phyloP scores from a whole-genome alignment of 495 filamentous ascomycete genomes.

The Immersiella caudata region DNA sequence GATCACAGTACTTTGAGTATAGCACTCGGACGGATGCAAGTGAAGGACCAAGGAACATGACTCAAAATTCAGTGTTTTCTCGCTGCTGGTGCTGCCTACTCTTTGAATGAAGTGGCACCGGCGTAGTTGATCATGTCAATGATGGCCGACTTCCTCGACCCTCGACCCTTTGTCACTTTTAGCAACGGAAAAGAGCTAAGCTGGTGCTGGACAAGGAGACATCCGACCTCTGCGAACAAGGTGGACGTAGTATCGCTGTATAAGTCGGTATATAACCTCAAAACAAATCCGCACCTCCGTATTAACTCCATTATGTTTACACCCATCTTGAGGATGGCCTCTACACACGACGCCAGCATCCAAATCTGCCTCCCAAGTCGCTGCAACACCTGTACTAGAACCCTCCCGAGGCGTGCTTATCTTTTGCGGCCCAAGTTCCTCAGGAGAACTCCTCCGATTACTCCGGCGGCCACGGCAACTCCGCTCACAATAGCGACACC shows the following conservation, averaged over 20 bases:
- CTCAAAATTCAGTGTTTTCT: no score
- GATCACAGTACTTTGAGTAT: no score
- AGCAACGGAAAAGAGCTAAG: no score
- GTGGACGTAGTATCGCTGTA: neutral
- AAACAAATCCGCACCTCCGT: neutral
- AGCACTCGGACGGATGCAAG: no score
- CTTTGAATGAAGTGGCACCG: no score
- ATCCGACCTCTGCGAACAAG: no score
- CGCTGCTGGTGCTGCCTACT: no score
- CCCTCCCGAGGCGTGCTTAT: slow-evolving; percentile 16
- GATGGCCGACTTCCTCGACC: no score
- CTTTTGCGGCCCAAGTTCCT: slow-evolving; percentile 51
- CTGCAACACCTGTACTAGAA: neutral
- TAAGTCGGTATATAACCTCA: neutral
- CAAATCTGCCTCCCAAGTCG: neutral
- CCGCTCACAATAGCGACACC: slow-evolving; percentile 97
- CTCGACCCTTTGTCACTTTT: no score
- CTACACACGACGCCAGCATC: neutral
- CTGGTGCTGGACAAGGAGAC: no score
- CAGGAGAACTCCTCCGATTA: slow-evolving; percentile 84
- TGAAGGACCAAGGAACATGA: no score
- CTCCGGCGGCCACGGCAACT: slow-evolving; percentile 88
- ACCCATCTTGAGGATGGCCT: neutral
- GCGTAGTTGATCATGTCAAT: no score
- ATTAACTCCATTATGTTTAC: neutral